Base-by-base conservation (phyloP, 2,329 filamentous ascomycete genomes). In the Volutella citrinella region DNA sequence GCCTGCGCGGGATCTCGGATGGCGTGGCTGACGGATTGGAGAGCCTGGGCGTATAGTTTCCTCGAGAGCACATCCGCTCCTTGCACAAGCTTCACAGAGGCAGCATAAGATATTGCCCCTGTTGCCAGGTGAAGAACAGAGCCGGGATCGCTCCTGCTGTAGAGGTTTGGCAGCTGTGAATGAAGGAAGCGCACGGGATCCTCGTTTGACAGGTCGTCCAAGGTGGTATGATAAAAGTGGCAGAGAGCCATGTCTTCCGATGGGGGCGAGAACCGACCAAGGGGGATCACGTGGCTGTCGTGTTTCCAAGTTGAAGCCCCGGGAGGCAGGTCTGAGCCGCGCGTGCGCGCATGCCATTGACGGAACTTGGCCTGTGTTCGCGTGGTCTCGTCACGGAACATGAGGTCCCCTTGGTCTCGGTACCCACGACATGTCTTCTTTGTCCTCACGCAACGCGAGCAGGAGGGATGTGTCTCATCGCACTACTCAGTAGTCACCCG, bases 391-490 rank as follows among this genome's bases (percentile, higher is more conserved):
- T 40, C 32, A 18, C 30, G 30, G 24, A 43, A 36, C 12, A 35
- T 25, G 10, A 40, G 36, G 26, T 32, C 27, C 17, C 20, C 15
- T 32, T 20, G 32, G n/a, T 37, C 17, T 16, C 40, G 32, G 26
- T 40, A 43, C 5, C 36, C 36, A 19, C 16, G 16, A 28, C 40
- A 43, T 25, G 15, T 14, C 19, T 27, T 36, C 10, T 30, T 21
- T 33, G 25, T 28, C 17, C 19, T 39, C 10, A 43, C 10, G 27
- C 36, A 43, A 10, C 30, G 40, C n/a, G 36, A 36, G 28, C 40
- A 43, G 15, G 25, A 19, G 14, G 40, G 36, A 5, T 12, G 19
- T 15, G 27, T 40, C 25, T 40, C 40, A 30, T 43, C 40, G 21
- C 40, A 43, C 36, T 43, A 3, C n/a, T 28, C 7, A 9, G 11